Evolutionary conservation across 495 filamentous ascomycete genomes (phyloP).

Genomic region (Penicillium antarcticum): DNA sequence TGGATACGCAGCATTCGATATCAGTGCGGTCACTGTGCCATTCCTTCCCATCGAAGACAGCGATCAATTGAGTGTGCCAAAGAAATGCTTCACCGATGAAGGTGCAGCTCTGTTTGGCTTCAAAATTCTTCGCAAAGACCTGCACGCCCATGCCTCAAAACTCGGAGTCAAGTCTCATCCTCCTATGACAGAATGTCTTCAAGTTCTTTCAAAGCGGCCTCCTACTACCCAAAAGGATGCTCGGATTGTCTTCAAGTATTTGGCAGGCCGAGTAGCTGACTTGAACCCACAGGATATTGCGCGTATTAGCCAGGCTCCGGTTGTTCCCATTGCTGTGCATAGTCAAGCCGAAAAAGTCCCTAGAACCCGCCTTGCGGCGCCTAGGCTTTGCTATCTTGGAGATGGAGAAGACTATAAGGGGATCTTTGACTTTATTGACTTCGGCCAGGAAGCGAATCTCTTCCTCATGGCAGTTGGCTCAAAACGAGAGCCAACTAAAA

Average conservation of each 20-base stretch:
- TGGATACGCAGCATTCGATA: constrained; percentile 62
- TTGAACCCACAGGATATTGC: constrained; percentile 58
- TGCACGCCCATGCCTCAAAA: constrained; percentile 72
- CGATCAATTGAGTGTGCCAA: constrained; percentile 62
- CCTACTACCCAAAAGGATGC: constrained; percentile 64
- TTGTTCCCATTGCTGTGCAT: constrained; percentile 64
- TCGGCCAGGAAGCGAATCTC: constrained; percentile 78
- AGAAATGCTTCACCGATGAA: constrained; percentile 78
- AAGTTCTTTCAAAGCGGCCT: constrained; percentile 64
- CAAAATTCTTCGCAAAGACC: constrained; percentile 65
- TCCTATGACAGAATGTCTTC: constrained; percentile 68
- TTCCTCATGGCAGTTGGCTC: constrained; percentile 86
- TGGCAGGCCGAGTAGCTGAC: constrained; percentile 71
- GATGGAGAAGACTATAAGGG: constrained; percentile 74
- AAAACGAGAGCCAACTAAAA: constrained; percentile 81
- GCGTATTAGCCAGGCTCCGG: constrained; percentile 56
- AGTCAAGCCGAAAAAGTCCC: constrained; percentile 30
- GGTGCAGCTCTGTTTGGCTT: constrained; percentile 75
- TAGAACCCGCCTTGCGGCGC: constrained; percentile 50
- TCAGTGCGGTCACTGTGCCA: constrained; percentile 51
- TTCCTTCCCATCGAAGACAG: constrained; percentile 72
- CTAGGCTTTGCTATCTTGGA: constrained; percentile 72
- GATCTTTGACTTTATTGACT: constrained; percentile 96
- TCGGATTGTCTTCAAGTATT: constrained; percentile 71
- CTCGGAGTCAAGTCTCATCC: constrained; percentile 83